Conservation (phyloP, 352 stramenopile species). For the Phytopythium litorale region DNA sequence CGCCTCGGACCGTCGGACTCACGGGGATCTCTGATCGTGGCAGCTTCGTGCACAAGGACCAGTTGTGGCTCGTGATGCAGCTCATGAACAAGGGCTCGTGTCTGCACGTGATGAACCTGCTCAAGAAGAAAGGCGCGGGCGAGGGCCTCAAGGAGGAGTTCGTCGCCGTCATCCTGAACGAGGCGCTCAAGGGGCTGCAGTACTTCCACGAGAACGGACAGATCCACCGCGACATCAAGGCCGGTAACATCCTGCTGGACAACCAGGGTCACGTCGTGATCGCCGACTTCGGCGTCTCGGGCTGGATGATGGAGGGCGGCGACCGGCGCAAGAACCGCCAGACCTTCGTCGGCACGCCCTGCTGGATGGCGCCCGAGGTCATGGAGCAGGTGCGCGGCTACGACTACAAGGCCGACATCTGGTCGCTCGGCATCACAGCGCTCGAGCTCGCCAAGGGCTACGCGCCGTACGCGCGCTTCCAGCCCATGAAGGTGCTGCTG, state of each 20-base stretch:
- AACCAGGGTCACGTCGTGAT: constrained; percentile 95
- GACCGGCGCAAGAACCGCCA: constrained; percentile 92
- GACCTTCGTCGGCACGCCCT: constrained; percentile 98
- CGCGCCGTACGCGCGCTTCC: constrained; percentile 97
- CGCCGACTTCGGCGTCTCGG: constrained; percentile 98
- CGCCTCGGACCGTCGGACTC: not conserved
- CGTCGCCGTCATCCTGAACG: constrained; percentile 96
- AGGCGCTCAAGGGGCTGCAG: constrained; percentile 95
- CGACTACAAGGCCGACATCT: constrained; percentile 99
- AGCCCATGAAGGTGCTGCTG: constrained; percentile 98
- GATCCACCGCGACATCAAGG: constrained; percentile 99
- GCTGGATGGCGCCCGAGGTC: constrained; percentile 94
- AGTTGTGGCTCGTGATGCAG: constrained; percentile 98
- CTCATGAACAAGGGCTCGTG: constrained; percentile 99
- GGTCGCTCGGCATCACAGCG: constrained; percentile 98
- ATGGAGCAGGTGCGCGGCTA: constrained; percentile 91
- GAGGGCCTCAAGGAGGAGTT: constrained; percentile 93
- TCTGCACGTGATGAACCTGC: constrained; percentile 95
- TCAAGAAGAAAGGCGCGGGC: constrained; percentile 88
- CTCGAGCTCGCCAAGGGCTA: constrained; percentile 98
- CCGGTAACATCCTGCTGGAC: constrained; percentile 96
- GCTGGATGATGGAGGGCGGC: constrained; percentile 96
- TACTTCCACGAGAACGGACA: constrained; percentile 99
- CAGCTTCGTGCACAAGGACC: constrained; percentile 96
- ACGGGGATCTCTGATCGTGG: not conserved